Percentiles rank a stretch among this genome's conserved stretches.
phyloP scores from a whole-genome alignment of 805 yeast genomes.

The Yarrowia osloensis region DNA sequence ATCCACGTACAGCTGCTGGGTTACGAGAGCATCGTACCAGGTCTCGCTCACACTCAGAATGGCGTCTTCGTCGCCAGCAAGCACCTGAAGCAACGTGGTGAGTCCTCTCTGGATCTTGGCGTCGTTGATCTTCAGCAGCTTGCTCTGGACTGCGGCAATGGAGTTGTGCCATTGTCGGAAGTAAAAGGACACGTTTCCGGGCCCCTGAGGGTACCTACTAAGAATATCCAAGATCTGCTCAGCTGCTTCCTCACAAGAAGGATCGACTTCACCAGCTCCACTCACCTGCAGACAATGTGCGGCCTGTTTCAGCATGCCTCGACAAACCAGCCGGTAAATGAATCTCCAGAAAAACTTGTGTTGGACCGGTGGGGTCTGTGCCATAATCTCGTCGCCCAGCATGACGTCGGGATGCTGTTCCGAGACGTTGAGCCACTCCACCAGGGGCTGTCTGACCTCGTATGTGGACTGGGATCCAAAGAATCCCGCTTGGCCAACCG shows the following conservation, averaged over 20 bases:
- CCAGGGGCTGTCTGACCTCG: constrained; percentile 30
- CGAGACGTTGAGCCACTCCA: constrained; percentile 41
- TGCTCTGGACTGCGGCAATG: constrained; percentile 35
- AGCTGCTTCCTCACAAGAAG: constrained; percentile 32
- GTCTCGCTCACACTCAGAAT: constrained; percentile 36
- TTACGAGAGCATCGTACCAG: constrained; percentile 43
- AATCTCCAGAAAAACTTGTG: constrained; percentile 35
- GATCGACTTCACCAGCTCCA: background rate
- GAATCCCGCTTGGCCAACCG: background rate
- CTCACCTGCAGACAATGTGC: constrained; percentile 29
- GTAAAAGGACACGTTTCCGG: constrained; percentile 26
- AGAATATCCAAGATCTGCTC: constrained; percentile 34
- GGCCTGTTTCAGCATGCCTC: constrained; percentile 33
- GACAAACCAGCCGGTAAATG: constrained; percentile 31
- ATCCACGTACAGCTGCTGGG: constrained; percentile 40
- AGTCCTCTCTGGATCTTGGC: constrained; percentile 34
- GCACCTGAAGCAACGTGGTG: constrained; percentile 36
- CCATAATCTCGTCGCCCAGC: constrained; percentile 33
- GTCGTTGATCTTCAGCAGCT: constrained; percentile 34
- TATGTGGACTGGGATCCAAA: constrained; percentile 19
- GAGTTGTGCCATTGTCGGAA: constrained; percentile 40
- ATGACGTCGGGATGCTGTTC: constrained; percentile 35
- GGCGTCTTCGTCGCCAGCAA: constrained; percentile 40
- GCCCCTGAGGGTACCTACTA: constrained; percentile 37
- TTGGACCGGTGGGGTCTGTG: constrained; percentile 29